Percentiles rank a stretch among this genome's conserved stretches.
Conservation (phyloP, 768 basidiomycete species). For the Calvatia gigantea region DNA sequence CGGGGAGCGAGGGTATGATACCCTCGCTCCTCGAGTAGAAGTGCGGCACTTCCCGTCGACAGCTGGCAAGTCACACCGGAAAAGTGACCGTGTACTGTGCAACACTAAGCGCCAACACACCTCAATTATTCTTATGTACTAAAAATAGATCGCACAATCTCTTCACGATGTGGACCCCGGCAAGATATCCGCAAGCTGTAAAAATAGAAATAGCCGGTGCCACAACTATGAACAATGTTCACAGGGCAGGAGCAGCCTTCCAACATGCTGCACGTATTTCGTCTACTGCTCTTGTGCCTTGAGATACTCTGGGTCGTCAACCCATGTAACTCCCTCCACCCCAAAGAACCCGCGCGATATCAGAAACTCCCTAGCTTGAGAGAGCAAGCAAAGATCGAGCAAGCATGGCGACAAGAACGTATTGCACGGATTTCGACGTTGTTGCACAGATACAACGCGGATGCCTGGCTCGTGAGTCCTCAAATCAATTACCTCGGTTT, state of each 20-base stretch:
- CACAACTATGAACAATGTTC: neutral
- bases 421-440: constrained; percentile 38
- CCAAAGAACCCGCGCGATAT: constrained; percentile 29
- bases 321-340: constrained; percentile 15
- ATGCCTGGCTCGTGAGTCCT: constrained; percentile 38
- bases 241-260: neutral
- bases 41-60: too few species aligned
- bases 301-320: neutral
- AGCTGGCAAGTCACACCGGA: too few species aligned
- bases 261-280: neutral
- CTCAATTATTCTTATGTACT: too few species aligned
- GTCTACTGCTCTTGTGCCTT: neutral
- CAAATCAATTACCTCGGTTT: neutral
- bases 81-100: too few species aligned
- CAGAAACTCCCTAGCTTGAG: constrained; percentile 34
- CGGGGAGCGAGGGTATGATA: too few species aligned
- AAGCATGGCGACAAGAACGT: constrained; percentile 38
- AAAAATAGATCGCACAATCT: too few species aligned
- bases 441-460: constrained; percentile 38
- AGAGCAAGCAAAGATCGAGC: constrained; percentile 35
- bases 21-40: too few species aligned
- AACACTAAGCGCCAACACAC: too few species aligned
- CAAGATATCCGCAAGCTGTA: too few species aligned
- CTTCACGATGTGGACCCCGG: too few species aligned
- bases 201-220: neutral